A percentile compares a stretch with the other conserved stretches of the same genome.
Conservation (phyloP, 805 yeast species). For the Candida easanensis region DNA sequence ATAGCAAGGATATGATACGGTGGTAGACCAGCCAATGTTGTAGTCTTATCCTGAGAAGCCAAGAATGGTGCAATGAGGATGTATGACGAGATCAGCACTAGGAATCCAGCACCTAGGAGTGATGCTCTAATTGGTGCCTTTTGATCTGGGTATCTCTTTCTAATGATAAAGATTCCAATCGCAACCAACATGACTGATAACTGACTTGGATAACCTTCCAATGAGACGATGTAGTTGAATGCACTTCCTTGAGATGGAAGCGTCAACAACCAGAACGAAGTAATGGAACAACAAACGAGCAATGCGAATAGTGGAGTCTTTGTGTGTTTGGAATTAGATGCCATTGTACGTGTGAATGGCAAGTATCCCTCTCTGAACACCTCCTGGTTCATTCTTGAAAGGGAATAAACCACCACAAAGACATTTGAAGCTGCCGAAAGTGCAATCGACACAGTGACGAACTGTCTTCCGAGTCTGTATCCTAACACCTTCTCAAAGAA, state of each 20-base stretch:
- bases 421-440: slow-evolving; percentile 62
- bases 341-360: slow-evolving; percentile 50
- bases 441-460: slow-evolving; percentile 56
- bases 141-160: slow-evolving; percentile 46
- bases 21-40: slow-evolving; percentile 23
- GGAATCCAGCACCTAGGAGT: slow-evolving; percentile 43
- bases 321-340: slow-evolving; percentile 49
- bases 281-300: slow-evolving; percentile 31
- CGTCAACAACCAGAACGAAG: slow-evolving; percentile 32
- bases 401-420: slow-evolving; percentile 55
- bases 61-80: slow-evolving; percentile 46
- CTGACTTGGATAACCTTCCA: slow-evolving; percentile 47
- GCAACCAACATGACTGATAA: slow-evolving; percentile 50
- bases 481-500: slow-evolving; percentile 58
- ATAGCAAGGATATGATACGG: slow-evolving; percentile 41
- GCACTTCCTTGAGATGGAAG: slow-evolving; percentile 35
- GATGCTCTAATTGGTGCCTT: slow-evolving; percentile 52
- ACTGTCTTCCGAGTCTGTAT: slow-evolving; percentile 45
- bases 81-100: slow-evolving; percentile 44
- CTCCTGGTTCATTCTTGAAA: slow-evolving; percentile 63
- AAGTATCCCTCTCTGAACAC: slow-evolving; percentile 60
- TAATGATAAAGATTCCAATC: slow-evolving; percentile 53
- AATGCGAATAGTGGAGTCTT: slow-evolving; percentile 57
- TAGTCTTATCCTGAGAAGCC: slow-evolving; percentile 28
- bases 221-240: slow-evolving; percentile 40